Percentiles rank a stretch among this genome's conserved stretches.
Evolutionary conservation across 2,329 filamentous ascomycete species (phyloP).

Genomic region (Daldinia sp.): DNA sequence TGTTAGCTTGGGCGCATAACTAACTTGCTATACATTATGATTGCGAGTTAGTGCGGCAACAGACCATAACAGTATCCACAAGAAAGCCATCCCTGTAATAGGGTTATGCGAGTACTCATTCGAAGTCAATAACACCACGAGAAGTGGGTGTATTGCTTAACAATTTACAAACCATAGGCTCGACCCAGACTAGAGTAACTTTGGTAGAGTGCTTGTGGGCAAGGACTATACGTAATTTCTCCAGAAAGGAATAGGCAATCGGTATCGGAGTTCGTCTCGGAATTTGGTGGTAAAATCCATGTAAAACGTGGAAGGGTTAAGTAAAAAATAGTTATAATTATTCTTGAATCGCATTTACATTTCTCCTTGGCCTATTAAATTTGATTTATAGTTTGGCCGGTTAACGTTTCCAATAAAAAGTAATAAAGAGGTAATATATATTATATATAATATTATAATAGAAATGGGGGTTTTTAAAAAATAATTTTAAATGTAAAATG

Average conservation of each 20-base stretch:
- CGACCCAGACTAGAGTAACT: neutral
- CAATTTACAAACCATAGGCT: neutral
- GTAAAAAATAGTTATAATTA: neutral
- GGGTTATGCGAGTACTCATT: neutral
- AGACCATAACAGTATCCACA: neutral
- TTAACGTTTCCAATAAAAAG: neutral
- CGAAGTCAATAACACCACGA: neutral
- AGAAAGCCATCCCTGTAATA: neutral
- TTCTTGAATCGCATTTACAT: neutral
- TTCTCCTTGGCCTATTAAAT: neutral
- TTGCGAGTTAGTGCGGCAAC: neutral
- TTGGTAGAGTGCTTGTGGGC: neutral
- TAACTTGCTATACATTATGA: neutral
- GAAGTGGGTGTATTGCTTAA: neutral
- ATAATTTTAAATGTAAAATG: too few species aligned
- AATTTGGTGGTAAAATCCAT: conserved; percentile 5
- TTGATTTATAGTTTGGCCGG: neutral
- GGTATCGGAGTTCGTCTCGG: conserved; percentile 23
- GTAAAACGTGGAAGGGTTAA: neutral
- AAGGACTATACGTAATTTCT: neutral
- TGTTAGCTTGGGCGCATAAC: neutral
- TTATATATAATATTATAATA: too few species aligned
- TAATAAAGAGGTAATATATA: too few species aligned
- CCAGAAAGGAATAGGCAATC: conserved; percentile 4
- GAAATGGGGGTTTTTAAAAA: too few species aligned